These are phyloP conservation scores for Phialocephala sp. DNA, from an alignment of 2,329 filamentous ascomycete genomes.

Conservation along the genomic window DNA sequence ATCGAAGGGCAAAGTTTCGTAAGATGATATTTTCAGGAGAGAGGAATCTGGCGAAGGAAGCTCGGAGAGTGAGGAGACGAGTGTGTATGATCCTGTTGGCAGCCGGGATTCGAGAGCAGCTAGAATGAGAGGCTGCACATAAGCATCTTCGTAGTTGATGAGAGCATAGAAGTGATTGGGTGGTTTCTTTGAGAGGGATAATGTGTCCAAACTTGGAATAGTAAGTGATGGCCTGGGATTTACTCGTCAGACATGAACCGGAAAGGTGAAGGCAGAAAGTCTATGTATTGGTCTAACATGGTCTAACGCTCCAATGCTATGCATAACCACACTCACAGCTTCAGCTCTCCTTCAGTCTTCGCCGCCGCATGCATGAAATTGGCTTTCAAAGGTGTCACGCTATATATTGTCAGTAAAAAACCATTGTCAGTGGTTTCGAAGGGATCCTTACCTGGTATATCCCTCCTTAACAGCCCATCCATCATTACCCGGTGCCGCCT, in stretches of 20 bases:
- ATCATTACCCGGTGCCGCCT: conserved; percentile 81
- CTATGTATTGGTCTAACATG: conserved; percentile 43
- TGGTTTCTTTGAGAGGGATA: conserved; percentile 37
- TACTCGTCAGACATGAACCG: conserved; percentile 33
- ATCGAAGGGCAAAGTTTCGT: conserved; percentile 88
- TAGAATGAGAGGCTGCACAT: conserved; percentile 86
- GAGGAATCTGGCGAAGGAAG: conserved; percentile 31
- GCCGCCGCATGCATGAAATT: conserved; percentile 84
- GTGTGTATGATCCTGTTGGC: conserved; percentile 57
- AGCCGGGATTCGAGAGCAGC: conserved; percentile 70
- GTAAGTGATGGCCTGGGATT: conserved; percentile 27
- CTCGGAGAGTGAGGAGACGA: conserved; percentile 56
- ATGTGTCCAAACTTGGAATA: conserved; percentile 25
- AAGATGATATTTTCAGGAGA: conserved; percentile 78
- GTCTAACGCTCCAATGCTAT: conserved; percentile 42
- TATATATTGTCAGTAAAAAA: conserved; percentile 46
- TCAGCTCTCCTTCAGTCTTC: conserved; percentile 73
- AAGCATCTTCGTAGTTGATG: conserved; percentile 84
- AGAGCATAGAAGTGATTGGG: conserved; percentile 65
- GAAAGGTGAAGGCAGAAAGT: conserved; percentile 13
- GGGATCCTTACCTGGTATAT: conserved; percentile 72
- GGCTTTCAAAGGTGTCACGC: conserved; percentile 87
- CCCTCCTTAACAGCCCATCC: conserved; percentile 92
- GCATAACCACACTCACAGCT: conserved; percentile 72
- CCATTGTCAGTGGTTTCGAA: conserved; percentile 3